Base-by-base conservation (phyloP, 768 basidiomycete species). In the Suillus subluteus region DNA sequence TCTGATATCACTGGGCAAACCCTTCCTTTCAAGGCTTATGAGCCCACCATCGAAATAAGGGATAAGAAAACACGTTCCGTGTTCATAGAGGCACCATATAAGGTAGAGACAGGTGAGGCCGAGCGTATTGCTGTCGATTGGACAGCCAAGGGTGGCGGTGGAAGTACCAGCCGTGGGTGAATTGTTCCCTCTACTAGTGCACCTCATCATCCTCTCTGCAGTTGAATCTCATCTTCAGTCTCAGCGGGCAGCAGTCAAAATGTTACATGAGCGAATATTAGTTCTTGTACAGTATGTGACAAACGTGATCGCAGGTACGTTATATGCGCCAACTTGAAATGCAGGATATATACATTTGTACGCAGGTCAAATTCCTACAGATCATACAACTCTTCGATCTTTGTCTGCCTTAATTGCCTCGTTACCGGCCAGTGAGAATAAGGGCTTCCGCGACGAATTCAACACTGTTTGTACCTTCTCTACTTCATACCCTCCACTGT, bases 41-140 rank as follows among this genome's bases (percentile, higher is more conserved):
- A 98, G 74, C 91, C 94, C 1, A 91, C 92, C 1, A 85, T 96
- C 50, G 95, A 96, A 75, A 90, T 96, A 52, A 85, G 88, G 65
- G 92, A 93, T 69, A 86, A 91, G 58, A 89, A 83, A 73, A 88
- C 90, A 62, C 88, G 90, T 63, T 87, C 89, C 1, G 89, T 91
- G 13, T 97, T 93, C 72, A 88, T 97, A 55, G 91, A 95, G 73
- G 93, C 91, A 1, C 81, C 91, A 4, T 99, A 90, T 79, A 90
- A 87, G 61, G 91, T 99, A 21, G 97, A 98, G 78, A 98, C 97
- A 0, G 98, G 97, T 41, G 98, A 99, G 79, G 98, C 98, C 18
- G 98, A 99, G 76, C 89, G 98, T 46, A 98, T 99, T 68, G 98
- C 98, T 7, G 98, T 99, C 0, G 97, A 99, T 76, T 97, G 95